Base-by-base conservation (phyloP, 192 early-diverging fungal genomes). In the Mortierella claussenii region DNA sequence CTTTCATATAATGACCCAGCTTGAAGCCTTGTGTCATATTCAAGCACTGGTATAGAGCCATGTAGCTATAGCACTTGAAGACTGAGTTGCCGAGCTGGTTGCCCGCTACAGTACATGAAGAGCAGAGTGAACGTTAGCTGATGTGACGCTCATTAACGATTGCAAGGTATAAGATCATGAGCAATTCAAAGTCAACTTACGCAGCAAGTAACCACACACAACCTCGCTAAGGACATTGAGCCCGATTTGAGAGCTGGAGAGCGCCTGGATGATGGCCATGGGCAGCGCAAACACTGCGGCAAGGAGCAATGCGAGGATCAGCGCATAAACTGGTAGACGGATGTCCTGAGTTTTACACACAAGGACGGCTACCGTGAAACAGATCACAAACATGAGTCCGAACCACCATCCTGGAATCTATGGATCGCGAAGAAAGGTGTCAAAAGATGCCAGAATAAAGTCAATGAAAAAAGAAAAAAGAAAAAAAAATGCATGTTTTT, bases 41-140 rank as follows among this genome's bases (percentile, higher is more conserved):
- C 26, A 97, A 66, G 50, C 90, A 90, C 81, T 98, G 95, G n/a
- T 82, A 74, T 81, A 94, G 83, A 5, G 89, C 82, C 54, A 81
- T 81, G 49, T 81, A 82, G 27, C 83, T 80, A 55, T 85, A 81
- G 34, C 80, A 82, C 71, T 91, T 91, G 82, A 90, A 91, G 18
- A 75, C 74, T 51, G 89, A 82, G 55, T 81, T 83, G 18, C 67
- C 78, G 12, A 86, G 51, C 27, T 84, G 83, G 47, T 78, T 71
- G 27, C 89, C 89, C n/a, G 90, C 88, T 45, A 81, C 43, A 45
- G 13, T 45, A 13, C 43, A 45, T 45, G n/a, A n/a, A n/a, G n/a
- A n/a, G n/a, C n/a, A n/a, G n/a, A n/a, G n/a, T n/a, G n/a, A n/a
- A n/a, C n/a, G n/a, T n/a, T n/a, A n/a, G n/a, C n/a, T n/a, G n/a